Conservation (phyloP, 192 early-diverging fungal species). For the Diversispora epigaea region DNA sequence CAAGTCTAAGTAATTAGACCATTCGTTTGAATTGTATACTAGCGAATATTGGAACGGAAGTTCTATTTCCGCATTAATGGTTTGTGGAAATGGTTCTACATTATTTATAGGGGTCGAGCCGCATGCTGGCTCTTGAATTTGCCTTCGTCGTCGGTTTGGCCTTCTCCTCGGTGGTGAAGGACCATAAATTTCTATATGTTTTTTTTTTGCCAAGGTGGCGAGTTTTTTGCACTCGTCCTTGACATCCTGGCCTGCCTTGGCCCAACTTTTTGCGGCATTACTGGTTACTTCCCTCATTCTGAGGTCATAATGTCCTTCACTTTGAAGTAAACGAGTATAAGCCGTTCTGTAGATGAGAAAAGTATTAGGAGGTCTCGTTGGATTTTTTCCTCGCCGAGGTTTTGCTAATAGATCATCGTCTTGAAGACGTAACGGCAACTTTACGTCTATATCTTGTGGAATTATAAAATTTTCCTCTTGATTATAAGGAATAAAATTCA, state of each 20-base stretch:
- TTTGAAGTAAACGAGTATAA: neutral
- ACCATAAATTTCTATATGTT: neutral
- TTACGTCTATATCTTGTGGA: neutral
- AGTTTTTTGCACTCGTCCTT: neutral
- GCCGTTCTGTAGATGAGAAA: neutral
- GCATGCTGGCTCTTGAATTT: neutral
- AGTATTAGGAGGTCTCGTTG: neutral
- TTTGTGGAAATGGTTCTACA: no score
- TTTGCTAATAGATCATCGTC: neutral
- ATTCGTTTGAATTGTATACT: no score
- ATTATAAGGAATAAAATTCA: no score
- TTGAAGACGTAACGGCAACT: neutral
- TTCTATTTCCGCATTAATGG: no score
- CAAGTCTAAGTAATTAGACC: no score
- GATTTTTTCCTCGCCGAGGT: neutral
- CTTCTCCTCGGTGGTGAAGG: neutral
- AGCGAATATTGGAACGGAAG: no score
- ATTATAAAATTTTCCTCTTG: neutral
- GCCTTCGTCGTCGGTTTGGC: neutral
- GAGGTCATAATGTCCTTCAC: neutral
- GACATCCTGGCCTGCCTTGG: neutral
- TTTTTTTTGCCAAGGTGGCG: neutral
- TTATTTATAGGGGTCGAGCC: neutral
- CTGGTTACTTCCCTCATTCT: neutral
- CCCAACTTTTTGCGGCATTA: neutral